phyloP scores from a whole-genome alignment of 2,329 filamentous ascomycete species.

The Sarocladiaceae sp. region DNA sequence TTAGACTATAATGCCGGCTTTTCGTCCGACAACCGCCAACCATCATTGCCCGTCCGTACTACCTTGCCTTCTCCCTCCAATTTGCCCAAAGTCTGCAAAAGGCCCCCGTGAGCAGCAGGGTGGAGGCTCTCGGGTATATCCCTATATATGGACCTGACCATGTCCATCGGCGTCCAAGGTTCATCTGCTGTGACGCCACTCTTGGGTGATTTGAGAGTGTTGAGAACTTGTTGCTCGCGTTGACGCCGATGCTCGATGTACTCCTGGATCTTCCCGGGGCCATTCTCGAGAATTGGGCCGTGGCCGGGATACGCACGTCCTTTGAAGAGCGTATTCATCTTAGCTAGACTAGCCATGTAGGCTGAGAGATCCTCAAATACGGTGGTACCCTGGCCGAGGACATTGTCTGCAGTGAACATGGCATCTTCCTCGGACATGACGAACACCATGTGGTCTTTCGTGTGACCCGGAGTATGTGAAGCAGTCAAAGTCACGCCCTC shows the following conservation, averaged over 20 bases:
- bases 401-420: constrained; percentile 86
- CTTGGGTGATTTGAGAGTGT: constrained; percentile 48
- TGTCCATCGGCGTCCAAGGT: constrained; percentile 67
- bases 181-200: constrained; percentile 20
- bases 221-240: constrained; percentile 74
- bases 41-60: constrained; percentile 27
- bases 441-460: constrained; percentile 77
- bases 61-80: constrained; percentile 70
- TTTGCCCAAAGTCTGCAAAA: constrained; percentile 77
- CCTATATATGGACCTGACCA: constrained; percentile 85
- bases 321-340: constrained; percentile 62
- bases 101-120: constrained; percentile 68
- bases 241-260: constrained; percentile 79
- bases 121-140: constrained; percentile 74
- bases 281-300: constrained; percentile 72
- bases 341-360: constrained; percentile 66
- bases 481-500: constrained; percentile 66
- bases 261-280: constrained; percentile 66
- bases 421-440: constrained; percentile 73
- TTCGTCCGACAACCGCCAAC: constrained; percentile 22
- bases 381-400: constrained; percentile 80
- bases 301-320: constrained; percentile 84
- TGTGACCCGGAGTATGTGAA: constrained; percentile 62
- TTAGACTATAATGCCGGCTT: not conserved
- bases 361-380: constrained; percentile 73